Percentiles rank a stretch among this genome's conserved stretches.
These are phyloP conservation scores for Russula vinacea DNA, from an alignment of 768 basidiomycete species.

Conservation along the genomic window DNA sequence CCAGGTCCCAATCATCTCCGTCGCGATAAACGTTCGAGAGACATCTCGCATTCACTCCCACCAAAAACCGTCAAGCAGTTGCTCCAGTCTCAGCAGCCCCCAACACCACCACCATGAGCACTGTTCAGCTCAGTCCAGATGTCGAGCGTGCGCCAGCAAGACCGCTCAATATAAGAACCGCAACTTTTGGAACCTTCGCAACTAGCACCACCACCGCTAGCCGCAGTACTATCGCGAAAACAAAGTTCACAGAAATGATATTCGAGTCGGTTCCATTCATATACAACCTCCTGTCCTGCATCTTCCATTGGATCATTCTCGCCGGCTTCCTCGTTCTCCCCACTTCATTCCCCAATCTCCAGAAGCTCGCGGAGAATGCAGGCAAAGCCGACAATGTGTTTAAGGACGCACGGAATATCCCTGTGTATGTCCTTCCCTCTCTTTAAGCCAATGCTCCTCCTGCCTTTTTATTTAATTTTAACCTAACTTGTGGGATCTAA, in stretches of 20 bases:
- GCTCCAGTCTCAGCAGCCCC: not conserved
- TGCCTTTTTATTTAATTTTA: not conserved
- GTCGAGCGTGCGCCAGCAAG: not conserved
- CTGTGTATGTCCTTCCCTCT: constrained; percentile 15
- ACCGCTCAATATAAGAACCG: not conserved
- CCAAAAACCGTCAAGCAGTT: not conserved
- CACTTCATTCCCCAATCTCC: constrained; percentile 13
- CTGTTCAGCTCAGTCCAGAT: not conserved
- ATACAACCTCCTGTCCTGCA: constrained; percentile 4
- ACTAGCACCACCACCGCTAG: too few relatives aligned
- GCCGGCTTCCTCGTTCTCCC: constrained; percentile 27
- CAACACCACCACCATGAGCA: not conserved
- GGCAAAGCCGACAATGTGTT: not conserved
- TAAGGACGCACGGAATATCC: constrained; percentile 6
- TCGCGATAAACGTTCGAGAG: not conserved
- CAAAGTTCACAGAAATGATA: constrained; percentile 20
- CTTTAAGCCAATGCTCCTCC: not conserved
- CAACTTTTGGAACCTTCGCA: not conserved
- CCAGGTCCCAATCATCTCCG: not conserved
- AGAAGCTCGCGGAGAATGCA: not conserved
- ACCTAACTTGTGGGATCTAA: not conserved
- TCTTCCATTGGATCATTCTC: constrained; percentile 24
- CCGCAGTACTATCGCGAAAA: not conserved
- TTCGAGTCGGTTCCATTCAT: constrained; percentile 8
- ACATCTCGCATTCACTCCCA: not conserved